phyloP scores from a whole-genome alignment of 2,329 filamentous ascomycete species.

The Cladosporium sp. region DNA sequence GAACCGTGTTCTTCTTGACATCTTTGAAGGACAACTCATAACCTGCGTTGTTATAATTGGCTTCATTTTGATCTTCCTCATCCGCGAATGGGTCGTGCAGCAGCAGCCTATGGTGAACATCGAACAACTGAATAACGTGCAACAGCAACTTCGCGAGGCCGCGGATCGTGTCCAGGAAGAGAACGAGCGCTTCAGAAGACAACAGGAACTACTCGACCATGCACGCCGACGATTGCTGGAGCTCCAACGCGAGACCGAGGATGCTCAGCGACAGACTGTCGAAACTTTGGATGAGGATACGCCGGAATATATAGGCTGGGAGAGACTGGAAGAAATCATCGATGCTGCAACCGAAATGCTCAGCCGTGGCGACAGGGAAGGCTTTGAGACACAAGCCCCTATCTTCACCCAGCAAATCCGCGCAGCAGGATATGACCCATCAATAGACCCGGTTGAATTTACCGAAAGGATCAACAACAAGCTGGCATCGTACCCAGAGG shows the following conservation, averaged over 20 bases:
- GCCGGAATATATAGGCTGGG: constrained; percentile 29
- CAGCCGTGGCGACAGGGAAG: constrained; percentile 18
- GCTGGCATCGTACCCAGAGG: constrained; percentile 24
- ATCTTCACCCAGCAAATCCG: constrained; percentile 26
- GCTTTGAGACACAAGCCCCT: constrained; percentile 18
- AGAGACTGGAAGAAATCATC: constrained; percentile 28
- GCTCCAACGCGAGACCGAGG: constrained; percentile 28
- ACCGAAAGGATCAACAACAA: constrained; percentile 28
- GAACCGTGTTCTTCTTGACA: constrained; percentile 77
- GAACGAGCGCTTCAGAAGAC: constrained; percentile 28
- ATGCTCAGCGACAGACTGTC: constrained; percentile 16
- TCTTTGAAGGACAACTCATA: constrained; percentile 90
- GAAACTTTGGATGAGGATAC: constrained; percentile 25
- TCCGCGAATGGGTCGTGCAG: constrained; percentile 96
- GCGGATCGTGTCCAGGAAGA: constrained; percentile 33
- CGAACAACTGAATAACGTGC: constrained; percentile 28
- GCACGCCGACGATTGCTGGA: constrained; percentile 28
- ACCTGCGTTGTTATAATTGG: constrained; percentile 87
- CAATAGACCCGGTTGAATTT: constrained; percentile 23
- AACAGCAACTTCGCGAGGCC: constrained; percentile 27
- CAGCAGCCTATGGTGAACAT: constrained; percentile 87
- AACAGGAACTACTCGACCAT: constrained; percentile 32
- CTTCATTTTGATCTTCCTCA: constrained; percentile 95
- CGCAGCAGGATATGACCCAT: constrained; percentile 23
- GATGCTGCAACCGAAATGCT: constrained; percentile 30